These are phyloP conservation scores for Colletotrichum lupini DNA, from an alignment of 2,329 filamentous ascomycete species.

Conservation along the genomic window DNA sequence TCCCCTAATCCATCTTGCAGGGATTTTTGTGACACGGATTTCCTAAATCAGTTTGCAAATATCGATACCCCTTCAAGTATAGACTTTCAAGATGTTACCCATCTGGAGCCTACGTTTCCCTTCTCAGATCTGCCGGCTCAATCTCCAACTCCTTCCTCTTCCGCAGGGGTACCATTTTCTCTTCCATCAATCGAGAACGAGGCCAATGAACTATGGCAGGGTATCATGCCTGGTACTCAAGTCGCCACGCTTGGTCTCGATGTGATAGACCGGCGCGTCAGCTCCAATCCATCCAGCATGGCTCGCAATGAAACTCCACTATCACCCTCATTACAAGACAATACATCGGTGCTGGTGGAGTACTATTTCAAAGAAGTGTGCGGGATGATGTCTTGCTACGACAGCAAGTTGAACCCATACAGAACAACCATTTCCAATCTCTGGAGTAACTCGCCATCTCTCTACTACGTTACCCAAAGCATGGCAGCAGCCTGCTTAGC, in stretches of 20 bases:
- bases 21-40: background rate
- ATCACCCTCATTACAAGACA: background rate
- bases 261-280: no score
- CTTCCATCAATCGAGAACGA: no score
- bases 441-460: conserved; percentile 36
- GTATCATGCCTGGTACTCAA: no score
- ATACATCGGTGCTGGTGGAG: conserved; percentile 66
- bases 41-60: background rate
- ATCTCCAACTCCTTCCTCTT: background rate
- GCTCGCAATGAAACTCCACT: background rate
- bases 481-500: conserved; percentile 39
- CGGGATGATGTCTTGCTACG: conserved; percentile 71
- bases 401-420: conserved; percentile 71
- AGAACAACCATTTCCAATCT: conserved; percentile 66
- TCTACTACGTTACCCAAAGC: conserved; percentile 40
- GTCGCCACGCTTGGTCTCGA: no score
- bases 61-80: background rate
- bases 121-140: background rate
- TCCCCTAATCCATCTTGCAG: background rate
- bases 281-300: background rate
- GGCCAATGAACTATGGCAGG: no score
- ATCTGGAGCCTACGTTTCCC: background rate
- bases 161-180: no score
- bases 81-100: background rate
- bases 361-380: conserved; percentile 74